Base-by-base conservation (phyloP, 2,329 filamentous ascomycete genomes). In the Thermothelomyces thermophilus region DNA sequence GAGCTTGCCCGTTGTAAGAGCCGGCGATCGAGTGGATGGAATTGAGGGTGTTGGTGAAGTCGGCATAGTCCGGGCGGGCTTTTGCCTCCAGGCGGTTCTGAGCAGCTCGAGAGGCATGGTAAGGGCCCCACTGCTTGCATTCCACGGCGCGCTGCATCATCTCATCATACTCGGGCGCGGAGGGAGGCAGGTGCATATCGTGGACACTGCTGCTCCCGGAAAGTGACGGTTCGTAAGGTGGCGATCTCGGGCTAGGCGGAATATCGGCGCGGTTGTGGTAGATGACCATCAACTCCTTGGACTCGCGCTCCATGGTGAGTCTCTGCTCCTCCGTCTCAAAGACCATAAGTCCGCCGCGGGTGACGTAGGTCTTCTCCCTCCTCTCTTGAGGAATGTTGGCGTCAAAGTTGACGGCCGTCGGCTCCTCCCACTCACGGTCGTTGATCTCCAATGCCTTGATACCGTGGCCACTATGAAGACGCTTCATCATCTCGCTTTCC, bases 401-500 rank as follows among this genome's bases (percentile, higher is more conserved):
- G 52, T 30, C 30, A 26, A 81, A 73, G 60, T 80, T 70, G 11
- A 74, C 68, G 1, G 64, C 57, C 13, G 66, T 63, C 1, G 76
- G 77, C 19, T 73, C 70, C 35, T 70, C 62, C 74, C 81, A 79
- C 44, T 77, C 69, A 46, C 73, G 70, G 49, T 55, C 55, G 19
- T 51, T 52, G 11, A 57, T 43, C 13, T 57, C 55, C 4, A 35
- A 2, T 2, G 45, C 33, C 17, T 43, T 51, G 35, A 55, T 50
- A 78, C 73, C 5, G 47, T 80, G 77, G 20, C 79, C 76, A 0
- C 74, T 70, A 1, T 84, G 69, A 40, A 75, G 71, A 55, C 75
- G 73, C 59, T 82, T 83, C 46, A 83, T 69, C 58, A 84, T 81
- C 72, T 85, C 82, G 42, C 86, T 84, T 61, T 87, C 87, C 5